A percentile compares a stretch with the other conserved stretches of the same genome.
phyloP scores from a whole-genome alignment of 2,329 filamentous ascomycete genomes.

The Penicillium paneum region DNA sequence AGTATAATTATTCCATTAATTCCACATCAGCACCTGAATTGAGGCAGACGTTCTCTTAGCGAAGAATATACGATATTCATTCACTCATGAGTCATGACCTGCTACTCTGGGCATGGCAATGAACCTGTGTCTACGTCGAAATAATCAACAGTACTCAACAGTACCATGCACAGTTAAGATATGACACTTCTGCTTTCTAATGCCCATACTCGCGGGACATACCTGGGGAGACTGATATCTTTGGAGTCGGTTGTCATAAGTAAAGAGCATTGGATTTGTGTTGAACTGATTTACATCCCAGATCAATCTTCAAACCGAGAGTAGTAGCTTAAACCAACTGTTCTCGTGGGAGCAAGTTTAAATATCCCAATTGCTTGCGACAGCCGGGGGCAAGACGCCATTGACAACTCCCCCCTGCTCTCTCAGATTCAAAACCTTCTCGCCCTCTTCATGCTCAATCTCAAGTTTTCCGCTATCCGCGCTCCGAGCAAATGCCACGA shows the following conservation, averaged over 20 bases:
- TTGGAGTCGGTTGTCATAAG: background rate
- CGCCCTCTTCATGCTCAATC: slow-evolving; percentile 24
- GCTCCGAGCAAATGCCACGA: slow-evolving; percentile 20
- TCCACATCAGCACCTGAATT: background rate
- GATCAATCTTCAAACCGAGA: background rate
- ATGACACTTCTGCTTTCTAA: background rate
- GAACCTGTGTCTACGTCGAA: background rate
- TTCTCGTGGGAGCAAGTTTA: background rate
- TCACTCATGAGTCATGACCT: background rate
- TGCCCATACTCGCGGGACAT: background rate
- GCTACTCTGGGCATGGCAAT: background rate
- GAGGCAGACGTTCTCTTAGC: background rate
- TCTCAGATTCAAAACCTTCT: slow-evolving; percentile 33
- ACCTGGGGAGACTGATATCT: too few species aligned
- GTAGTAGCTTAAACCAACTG: background rate
- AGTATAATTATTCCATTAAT: background rate
- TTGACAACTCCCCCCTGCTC: slow-evolving; percentile 5
- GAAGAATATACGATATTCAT: background rate
- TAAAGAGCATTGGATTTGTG: background rate
- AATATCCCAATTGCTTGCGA: background rate
- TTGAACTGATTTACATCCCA: background rate
- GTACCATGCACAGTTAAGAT: background rate
- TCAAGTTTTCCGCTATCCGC: slow-evolving; percentile 21
- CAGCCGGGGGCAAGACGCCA: slow-evolving; percentile 2
- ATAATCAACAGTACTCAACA: too few species aligned